Conservation (phyloP, 495 filamentous ascomycete genomes). For the Hypoxylon lienhwacheense region DNA sequence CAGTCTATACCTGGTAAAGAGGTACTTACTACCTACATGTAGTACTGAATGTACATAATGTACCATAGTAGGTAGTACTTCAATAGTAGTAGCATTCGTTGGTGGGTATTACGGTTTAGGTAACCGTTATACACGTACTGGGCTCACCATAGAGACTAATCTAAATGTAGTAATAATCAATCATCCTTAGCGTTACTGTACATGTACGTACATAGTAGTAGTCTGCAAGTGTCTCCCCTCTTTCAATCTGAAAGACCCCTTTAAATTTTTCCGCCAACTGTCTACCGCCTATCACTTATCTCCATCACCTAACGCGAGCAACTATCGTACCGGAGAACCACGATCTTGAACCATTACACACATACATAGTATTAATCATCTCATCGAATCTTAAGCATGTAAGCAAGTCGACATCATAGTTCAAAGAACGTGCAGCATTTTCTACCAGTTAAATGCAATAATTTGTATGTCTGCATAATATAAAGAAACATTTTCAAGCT, state of each 20-base stretch:
- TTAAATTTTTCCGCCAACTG: conserved; percentile 18
- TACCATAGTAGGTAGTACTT: background rate
- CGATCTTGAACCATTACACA: no score
- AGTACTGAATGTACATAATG: conserved; percentile 15
- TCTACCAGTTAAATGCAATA: no score
- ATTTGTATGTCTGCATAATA: no score
- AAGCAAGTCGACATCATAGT: no score
- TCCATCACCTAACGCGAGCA: no score
- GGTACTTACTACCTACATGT: background rate
- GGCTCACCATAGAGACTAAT: conserved; percentile 3
- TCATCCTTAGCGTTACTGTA: conserved; percentile 9
- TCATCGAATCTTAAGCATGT: no score
- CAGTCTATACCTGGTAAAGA: background rate
- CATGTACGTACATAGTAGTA: background rate
- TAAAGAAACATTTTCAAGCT: no score
- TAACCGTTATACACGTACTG: conserved; percentile 29
- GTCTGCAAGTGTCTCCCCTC: conserved; percentile 19
- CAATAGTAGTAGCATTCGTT: background rate
- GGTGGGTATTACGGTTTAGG: conserved; percentile 10
- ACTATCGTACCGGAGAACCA: no score
- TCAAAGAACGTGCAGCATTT: no score
- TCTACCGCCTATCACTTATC: no score
- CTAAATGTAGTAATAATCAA: conserved; percentile 14
- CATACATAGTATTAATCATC: no score
- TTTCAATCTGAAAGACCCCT: conserved; percentile 6